Percentiles rank a stretch among this genome's conserved stretches.
Conservation (phyloP, 805 yeast genomes). For the Candida broadrunensis region DNA sequence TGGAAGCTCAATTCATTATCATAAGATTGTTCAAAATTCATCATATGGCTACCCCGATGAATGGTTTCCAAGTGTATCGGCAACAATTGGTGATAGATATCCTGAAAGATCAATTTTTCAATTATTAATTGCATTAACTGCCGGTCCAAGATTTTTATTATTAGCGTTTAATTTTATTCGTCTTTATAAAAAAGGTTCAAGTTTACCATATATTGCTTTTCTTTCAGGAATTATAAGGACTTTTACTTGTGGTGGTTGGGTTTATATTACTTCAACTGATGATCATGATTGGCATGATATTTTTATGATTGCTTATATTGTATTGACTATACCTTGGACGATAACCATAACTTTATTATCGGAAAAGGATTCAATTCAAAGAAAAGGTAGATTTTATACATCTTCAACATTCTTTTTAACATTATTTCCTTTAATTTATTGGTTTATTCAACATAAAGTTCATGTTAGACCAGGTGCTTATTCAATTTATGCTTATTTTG, state of each 20-base stretch:
- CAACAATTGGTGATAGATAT: slow-evolving; percentile 94
- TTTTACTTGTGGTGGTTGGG: slow-evolving; percentile 98
- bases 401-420: slow-evolving; percentile 65
- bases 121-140: slow-evolving; percentile 83
- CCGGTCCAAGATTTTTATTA: slow-evolving; percentile 85
- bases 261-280: slow-evolving; percentile 93
- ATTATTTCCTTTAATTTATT: slow-evolving; percentile 77
- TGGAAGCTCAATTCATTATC: slow-evolving; percentile 76
- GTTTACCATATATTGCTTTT: slow-evolving; percentile 41
- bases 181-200: slow-evolving; percentile 32
- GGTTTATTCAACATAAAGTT: slow-evolving; percentile 91
- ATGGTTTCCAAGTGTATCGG: slow-evolving; percentile 98
- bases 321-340: slow-evolving; percentile 92
- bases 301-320: slow-evolving; percentile 88
- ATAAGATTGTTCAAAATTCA: slow-evolving; percentile 85
- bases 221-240: slow-evolving; percentile 81
- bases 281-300: slow-evolving; percentile 96
- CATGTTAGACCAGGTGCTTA: slow-evolving; percentile 90
- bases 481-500: slow-evolving; percentile 89
- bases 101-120: slow-evolving; percentile 95
- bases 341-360: slow-evolving; percentile 55
- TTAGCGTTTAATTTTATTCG: slow-evolving; percentile 52
- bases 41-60: slow-evolving; percentile 92
- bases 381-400: slow-evolving; percentile 52
- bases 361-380: slow-evolving; percentile 38